A percentile compares a stretch with the other conserved stretches of the same genome.
Conservation (phyloP, 2,329 filamentous ascomycete species). For the Fusarium odoratissimum region DNA sequence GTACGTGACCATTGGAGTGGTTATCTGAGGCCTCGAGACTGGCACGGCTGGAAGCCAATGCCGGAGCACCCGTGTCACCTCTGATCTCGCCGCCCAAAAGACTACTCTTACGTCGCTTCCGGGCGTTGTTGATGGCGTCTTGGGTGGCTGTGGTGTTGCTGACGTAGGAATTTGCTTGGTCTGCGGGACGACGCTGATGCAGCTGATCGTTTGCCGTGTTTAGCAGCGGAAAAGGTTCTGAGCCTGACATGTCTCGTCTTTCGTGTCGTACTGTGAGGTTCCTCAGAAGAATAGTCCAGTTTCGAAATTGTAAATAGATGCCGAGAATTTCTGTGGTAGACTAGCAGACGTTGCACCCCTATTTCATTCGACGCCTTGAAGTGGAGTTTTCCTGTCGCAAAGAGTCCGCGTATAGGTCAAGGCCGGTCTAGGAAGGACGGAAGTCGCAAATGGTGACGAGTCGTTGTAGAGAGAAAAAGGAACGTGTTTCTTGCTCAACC, state of each 20-base stretch:
- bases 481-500: not conserved
- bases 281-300: not conserved
- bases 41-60: constrained; percentile 64
- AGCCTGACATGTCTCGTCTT: constrained; percentile 55
- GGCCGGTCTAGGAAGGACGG: not conserved
- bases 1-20: constrained; percentile 27
- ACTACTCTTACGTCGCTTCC: constrained; percentile 67
- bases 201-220: constrained; percentile 63
- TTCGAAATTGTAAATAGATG: not conserved
- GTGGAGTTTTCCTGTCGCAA: constrained; percentile 24
- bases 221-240: constrained; percentile 68
- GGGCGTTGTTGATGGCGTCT: constrained; percentile 52
- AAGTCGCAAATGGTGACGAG: not conserved
- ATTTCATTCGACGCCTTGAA: constrained; percentile 23
- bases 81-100: constrained; percentile 64
- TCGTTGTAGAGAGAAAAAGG: constrained; percentile 14
- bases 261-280: not conserved
- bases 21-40: constrained; percentile 52
- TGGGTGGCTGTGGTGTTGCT: constrained; percentile 37
- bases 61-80: constrained; percentile 67
- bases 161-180: constrained; percentile 44
- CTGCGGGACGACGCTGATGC: constrained; percentile 50
- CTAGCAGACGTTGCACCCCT: constrained; percentile 25
- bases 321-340: constrained; percentile 5
- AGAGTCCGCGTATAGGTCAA: not conserved